phyloP scores from a whole-genome alignment of 441 rosid genomes.

The Mallotus repandus region DNA sequence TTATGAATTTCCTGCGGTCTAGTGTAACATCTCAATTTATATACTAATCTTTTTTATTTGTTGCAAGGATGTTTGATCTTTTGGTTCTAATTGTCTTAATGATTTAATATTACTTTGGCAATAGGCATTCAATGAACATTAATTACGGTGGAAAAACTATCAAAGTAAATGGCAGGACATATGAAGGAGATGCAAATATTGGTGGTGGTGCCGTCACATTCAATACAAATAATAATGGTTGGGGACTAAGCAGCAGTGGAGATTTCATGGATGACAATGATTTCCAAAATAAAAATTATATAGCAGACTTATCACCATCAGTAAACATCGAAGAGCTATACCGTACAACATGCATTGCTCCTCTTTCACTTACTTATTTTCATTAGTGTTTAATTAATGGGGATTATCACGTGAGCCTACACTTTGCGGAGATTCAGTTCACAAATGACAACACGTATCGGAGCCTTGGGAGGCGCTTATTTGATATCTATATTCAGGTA shows the following conservation, averaged over 20 bases:
- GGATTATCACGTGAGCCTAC: conserved; percentile 43
- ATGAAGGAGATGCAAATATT: conserved; percentile 30
- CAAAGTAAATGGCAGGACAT: no score
- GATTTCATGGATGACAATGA: conserved; percentile 34
- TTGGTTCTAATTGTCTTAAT: background rate
- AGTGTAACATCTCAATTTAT: no score
- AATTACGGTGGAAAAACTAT: conserved; percentile 39
- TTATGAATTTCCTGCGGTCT: no score
- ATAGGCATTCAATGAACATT: conserved; percentile 30
- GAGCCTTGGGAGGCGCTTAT: conserved; percentile 60
- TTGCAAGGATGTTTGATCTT: background rate
- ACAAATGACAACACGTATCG: conserved; percentile 37
- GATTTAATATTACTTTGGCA: conserved; percentile 12
- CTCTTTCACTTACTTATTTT: conserved; percentile 61
- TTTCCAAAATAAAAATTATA: conserved; percentile 20
- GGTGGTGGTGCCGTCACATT: conserved; percentile 24
- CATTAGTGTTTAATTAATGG: conserved; percentile 61
- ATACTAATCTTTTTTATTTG: no score
- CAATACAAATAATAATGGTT: conserved; percentile 9
- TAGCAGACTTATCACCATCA: conserved; percentile 16
- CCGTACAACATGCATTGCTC: conserved; percentile 52
- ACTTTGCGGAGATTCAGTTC: conserved; percentile 62
- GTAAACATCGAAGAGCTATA: conserved; percentile 40
- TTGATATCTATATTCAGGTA: conserved; percentile 71
- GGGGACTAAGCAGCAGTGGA: no score